Base-by-base conservation (phyloP, 768 basidiomycete genomes). In the Saitozyma sp. region DNA sequence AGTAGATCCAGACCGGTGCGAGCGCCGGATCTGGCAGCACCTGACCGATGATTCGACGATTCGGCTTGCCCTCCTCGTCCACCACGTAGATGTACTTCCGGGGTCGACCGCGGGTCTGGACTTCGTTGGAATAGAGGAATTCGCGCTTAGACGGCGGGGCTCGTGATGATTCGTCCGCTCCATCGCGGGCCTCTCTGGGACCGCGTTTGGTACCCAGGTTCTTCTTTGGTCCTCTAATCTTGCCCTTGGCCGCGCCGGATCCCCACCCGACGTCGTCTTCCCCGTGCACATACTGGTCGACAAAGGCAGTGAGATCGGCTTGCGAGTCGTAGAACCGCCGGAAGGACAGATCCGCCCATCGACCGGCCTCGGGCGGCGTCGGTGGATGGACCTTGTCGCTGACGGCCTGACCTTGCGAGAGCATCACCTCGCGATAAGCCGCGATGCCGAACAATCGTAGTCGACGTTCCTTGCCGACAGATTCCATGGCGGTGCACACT, bases 401-500 rank as follows among this genome's bases (percentile, higher is more conserved):
- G 7, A 68, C 20, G 6, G 53, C 17, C 29, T 92, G 82, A 8
- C 85, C 84, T 77, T 92, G 89, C 50, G 83, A 82, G 2, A 82
- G 80, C 53, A 92, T 84, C 40, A 91, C 82, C 39, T 82, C 76
- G 39, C 82, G 84, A 78, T 90, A 95, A 39, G 87, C 85, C 1
- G 84, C 83, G 50, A 88, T 76, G 0, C 90, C 90, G 81, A 86
- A 93, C 74, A 91, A 91, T 65, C 91, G 84, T 75, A 91, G 86
- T 20, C 91, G 88, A 38, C 92, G 87, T 80, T 97, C 91, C 42
- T 92, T 86, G 6, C 91, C 91, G 65, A 84, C 83, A 0, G 86
- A 90, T 79, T 96, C 94, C 84, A 88, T 88, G 38, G 90, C 77
- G 43, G 86, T 85, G 19, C 84, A 84, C 54, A 91, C 84, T 37